Base-by-base conservation (phyloP, 768 basidiomycete species). In the Royoungia palumana region DNA sequence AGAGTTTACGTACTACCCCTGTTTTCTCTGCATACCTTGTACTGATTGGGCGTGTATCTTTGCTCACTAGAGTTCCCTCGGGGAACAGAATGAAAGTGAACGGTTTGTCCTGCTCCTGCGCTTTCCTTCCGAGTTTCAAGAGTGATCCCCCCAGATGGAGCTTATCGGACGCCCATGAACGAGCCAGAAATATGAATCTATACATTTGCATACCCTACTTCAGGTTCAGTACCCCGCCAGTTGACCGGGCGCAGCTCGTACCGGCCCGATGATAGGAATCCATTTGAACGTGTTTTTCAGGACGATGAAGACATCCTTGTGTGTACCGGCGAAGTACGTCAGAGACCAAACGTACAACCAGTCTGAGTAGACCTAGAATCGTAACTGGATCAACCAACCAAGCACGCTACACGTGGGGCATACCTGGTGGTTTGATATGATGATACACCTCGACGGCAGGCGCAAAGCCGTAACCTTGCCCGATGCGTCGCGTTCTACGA, bases 361-460 rank as follows among this genome's bases (percentile, higher is more conserved):
- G 68, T 89, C 87, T 5, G 81, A 76, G 61, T 90, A 89, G 30
- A 85, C 74, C 87, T 89, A 48, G 34, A 35, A 21, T 36, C 13
- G 27, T 41, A 19, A 13, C 10, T 30, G 41, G 38, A 28, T 64
- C 25, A 54, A 35, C n/a, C 42, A 21, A 41, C 4, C 44, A 22
- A 34, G 40, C n/a, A 34, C n/a, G n/a, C 38, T 37, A 19, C 36
- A 11, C 14, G 36, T 27, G 25, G 30, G 14, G 16, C 74, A 39
- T 51, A 92, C 91, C 75, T 94, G 95, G 65, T 99, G 95, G 65
- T 99, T 99, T 13, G 90, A 82, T 58, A 94, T 89, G 53, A 93
- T 69, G 21, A 98, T 85, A 28, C 85, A 79, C 64, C 91, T 85
- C 54, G 79, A 79, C 2, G 93, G 91, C 16, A 96, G 67, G 47